These are phyloP conservation scores for Sphaceloma murrayae DNA, from an alignment of 2,329 filamentous ascomycete genomes.

Conservation along the genomic window DNA sequence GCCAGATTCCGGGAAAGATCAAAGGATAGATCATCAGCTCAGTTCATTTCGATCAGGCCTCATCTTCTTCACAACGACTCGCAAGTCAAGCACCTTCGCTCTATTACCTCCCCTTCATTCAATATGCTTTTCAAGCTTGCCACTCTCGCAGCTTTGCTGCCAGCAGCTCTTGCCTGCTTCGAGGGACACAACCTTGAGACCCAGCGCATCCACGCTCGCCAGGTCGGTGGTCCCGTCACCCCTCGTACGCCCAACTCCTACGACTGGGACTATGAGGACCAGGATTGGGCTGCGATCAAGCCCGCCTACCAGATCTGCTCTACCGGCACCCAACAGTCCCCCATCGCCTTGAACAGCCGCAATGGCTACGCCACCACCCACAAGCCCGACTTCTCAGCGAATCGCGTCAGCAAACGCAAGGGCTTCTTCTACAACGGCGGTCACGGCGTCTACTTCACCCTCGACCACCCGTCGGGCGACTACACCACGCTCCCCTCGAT, in stretches of 20 bases:
- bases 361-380: slow-evolving; percentile 6
- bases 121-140: slow-evolving; percentile 13
- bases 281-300: slow-evolving; percentile 11
- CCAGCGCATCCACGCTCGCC: slow-evolving; percentile 5
- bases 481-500: slow-evolving; percentile 4
- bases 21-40: background rate
- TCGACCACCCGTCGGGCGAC: slow-evolving; percentile 7
- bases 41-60: slow-evolving; percentile 1
- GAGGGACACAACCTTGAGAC: slow-evolving; percentile 14
- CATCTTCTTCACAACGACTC: background rate
- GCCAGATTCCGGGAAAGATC: slow-evolving; percentile 8
- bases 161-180: slow-evolving; percentile 10
- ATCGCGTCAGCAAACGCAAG: background rate
- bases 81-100: slow-evolving; percentile 3
- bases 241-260: slow-evolving; percentile 3
- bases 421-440: slow-evolving; percentile 12
- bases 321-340: background rate
- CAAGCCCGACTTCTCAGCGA: slow-evolving; percentile 10
- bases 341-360: slow-evolving; percentile 5
- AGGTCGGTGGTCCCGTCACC: slow-evolving; percentile 10
- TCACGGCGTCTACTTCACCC: slow-evolving; percentile 12
- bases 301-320: background rate
- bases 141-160: slow-evolving; percentile 4
- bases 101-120: slow-evolving; percentile 1
- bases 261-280: slow-evolving; percentile 13